These are phyloP conservation scores for Gyromitra esculenta DNA, from an alignment of 2,329 filamentous ascomycete genomes.

Conservation along the genomic window DNA sequence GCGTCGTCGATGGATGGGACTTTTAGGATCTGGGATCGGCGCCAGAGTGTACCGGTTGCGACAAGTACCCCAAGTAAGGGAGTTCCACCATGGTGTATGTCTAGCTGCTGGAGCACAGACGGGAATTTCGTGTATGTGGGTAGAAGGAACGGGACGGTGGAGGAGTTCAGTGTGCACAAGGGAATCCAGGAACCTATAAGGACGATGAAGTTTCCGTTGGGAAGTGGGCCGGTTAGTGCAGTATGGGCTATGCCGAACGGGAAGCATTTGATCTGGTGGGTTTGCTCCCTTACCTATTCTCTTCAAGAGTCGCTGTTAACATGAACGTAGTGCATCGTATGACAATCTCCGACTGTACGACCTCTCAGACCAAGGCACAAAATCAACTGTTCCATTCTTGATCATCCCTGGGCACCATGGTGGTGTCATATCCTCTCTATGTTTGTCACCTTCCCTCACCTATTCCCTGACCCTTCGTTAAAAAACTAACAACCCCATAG, in stretches of 20 bases:
- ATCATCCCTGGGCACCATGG: constrained; percentile 83
- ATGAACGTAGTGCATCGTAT: constrained; percentile 44
- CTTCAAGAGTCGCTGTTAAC: constrained; percentile 9
- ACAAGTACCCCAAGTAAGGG: constrained; percentile 77
- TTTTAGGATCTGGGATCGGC: constrained; percentile 90
- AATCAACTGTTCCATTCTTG: constrained; percentile 88
- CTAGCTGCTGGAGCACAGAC: constrained; percentile 93
- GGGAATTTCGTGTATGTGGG: constrained; percentile 96
- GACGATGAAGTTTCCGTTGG: constrained; percentile 85
- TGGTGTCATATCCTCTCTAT: constrained; percentile 57
- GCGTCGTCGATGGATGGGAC: constrained; percentile 88
- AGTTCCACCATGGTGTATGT: constrained; percentile 96
- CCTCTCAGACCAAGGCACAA: constrained; percentile 70
- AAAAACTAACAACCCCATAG: constrained; percentile 43
- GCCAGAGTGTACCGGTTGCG: constrained; percentile 79
- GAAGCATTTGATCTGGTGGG: constrained; percentile 83
- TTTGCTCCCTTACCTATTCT: constrained; percentile 54
- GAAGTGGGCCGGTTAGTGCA: constrained; percentile 88
- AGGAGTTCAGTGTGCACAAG: constrained; percentile 90
- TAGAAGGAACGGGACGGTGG: constrained; percentile 87
- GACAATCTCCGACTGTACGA: constrained; percentile 81
- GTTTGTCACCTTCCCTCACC: constrained; percentile 45
- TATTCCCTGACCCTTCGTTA: background rate
- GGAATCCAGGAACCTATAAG: constrained; percentile 78
- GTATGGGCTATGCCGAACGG: constrained; percentile 92